Evolutionary conservation across 2,329 filamentous ascomycete genomes (phyloP).

Genomic region (Cercospora berteroae): DNA sequence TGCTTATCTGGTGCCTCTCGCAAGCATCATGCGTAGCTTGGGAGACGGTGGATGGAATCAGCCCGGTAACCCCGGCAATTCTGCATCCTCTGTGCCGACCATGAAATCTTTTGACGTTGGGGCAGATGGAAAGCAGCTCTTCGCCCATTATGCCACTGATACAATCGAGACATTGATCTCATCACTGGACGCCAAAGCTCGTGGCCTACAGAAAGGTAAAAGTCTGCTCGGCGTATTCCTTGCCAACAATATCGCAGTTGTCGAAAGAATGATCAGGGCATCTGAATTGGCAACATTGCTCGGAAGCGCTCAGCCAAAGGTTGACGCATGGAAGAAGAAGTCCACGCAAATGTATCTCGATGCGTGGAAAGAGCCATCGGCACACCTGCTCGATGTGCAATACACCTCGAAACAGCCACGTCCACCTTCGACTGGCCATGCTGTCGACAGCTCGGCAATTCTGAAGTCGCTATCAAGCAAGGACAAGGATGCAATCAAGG

Average conservation of each 20-base stretch:
- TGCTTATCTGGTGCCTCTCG: slow-evolving; percentile 78
- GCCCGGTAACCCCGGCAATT: slow-evolving; percentile 52
- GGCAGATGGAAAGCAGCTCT: slow-evolving; percentile 82
- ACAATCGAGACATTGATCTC: slow-evolving; percentile 78
- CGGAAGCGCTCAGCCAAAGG: slow-evolving; percentile 51
- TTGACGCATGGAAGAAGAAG: slow-evolving; percentile 82
- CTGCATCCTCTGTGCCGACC: slow-evolving; percentile 64
- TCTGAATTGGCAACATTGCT: slow-evolving; percentile 77
- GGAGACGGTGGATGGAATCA: slow-evolving; percentile 86
- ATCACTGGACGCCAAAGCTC: slow-evolving; percentile 71
- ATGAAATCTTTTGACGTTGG: slow-evolving; percentile 80
- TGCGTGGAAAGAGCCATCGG: slow-evolving; percentile 86
- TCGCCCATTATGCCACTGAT: slow-evolving; percentile 86
- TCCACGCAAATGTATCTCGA: slow-evolving; percentile 78
- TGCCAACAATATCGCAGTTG: slow-evolving; percentile 79
- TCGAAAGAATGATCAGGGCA: slow-evolving; percentile 78
- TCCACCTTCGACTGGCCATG: slow-evolving; percentile 65
- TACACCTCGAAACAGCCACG: slow-evolving; percentile 76
- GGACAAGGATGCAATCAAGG: slow-evolving; percentile 93
- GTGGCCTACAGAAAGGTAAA: slow-evolving; percentile 71
- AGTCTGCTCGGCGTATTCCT: slow-evolving; percentile 82
- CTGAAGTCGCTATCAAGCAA: slow-evolving; percentile 81
- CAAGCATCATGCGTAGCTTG: slow-evolving; percentile 85
- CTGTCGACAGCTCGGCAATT: slow-evolving; percentile 74
- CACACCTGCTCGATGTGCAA: slow-evolving; percentile 80